Percentiles rank a stretch among this genome's conserved stretches.
These are phyloP conservation scores for Lasiosphaeria hispida DNA, from an alignment of 495 filamentous ascomycete species.

Conservation along the genomic window DNA sequence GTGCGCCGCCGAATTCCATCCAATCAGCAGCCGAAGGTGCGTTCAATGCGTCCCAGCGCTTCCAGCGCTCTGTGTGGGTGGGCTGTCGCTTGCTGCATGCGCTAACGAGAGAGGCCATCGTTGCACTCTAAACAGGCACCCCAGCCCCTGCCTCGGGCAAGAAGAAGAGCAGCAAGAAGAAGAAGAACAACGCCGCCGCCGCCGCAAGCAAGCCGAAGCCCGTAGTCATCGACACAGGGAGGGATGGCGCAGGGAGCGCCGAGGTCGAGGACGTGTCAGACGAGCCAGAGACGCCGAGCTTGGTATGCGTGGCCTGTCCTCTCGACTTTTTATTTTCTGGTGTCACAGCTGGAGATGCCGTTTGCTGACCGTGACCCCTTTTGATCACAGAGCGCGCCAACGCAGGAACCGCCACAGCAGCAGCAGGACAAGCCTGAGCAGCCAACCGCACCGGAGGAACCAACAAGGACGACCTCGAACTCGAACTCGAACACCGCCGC, in stretches of 20 bases:
- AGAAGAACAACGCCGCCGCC: slow-evolving; percentile 55
- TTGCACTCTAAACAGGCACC: slow-evolving; percentile 4
- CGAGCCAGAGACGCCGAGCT: slow-evolving; percentile 25
- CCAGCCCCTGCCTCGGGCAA: slow-evolving; percentile 14
- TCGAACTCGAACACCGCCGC: background rate
- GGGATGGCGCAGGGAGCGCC: slow-evolving; percentile 37
- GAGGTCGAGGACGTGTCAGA: slow-evolving; percentile 31
- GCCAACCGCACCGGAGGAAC: background rate
- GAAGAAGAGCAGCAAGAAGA: slow-evolving; percentile 56
- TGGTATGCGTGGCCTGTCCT: slow-evolving; percentile 26
- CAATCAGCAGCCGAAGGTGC: slow-evolving; percentile 16
- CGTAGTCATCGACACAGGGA: slow-evolving; percentile 8
- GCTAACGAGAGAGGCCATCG: slow-evolving; percentile 24
- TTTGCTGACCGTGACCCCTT: no score
- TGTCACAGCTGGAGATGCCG: no score
- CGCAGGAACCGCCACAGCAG: background rate
- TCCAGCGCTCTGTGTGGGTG: background rate
- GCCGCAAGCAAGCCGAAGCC: slow-evolving; percentile 30
- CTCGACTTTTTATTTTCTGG: background rate
- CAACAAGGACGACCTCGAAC: background rate
- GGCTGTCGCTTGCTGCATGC: slow-evolving; percentile 9
- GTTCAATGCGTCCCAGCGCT: background rate
- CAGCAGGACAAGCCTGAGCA: slow-evolving; percentile 9
- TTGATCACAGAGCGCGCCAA: slow-evolving; percentile 4
- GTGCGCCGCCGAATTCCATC: slow-evolving; percentile 14